Evolutionary conservation across 169 alveolate genomes (phyloP), one percentile per base, ranked within the genome.

Genomic region (Ichthyophthirius multifiliis): DNA sequence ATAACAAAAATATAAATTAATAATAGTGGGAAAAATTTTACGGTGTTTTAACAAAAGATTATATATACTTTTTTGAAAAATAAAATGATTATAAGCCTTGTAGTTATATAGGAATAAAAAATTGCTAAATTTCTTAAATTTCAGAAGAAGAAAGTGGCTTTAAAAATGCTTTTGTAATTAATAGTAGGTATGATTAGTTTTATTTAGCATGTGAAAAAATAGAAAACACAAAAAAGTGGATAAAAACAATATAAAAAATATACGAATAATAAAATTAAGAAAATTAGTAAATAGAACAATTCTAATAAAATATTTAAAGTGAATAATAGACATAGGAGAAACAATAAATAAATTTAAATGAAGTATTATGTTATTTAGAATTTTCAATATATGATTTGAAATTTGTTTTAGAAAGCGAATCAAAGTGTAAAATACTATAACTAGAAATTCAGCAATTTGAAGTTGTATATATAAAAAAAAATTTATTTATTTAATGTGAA

Each of bases 31-130:
- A 55, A 27, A 47, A 81, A 47, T 55, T 27, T 55, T 55, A 55
- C n/a, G 86, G 73, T 23, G 86, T 81, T 2, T 41, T 81, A 31
- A 67, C 82, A 35, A 76, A 82, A 27, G 80, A 71, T 4, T 74
- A 81, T 18, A 39, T 81, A n/a, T 81, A 81, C 32, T 71, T 81
- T 18, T 81, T 73, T 55, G 86, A 76, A 1, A 55, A 35, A 12
- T 62, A 76, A 18, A 81, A 81, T 34, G 80, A 74, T 10, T 10
- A 37, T 32, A 46, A 41, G 18, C 86, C 86, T 7, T 43, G 48
- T 27, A 31, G 18, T 4, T 65, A 39, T 31, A 32, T 67, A 6
- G 46, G 82, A 45, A 73, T 81, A 16, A 67, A 71, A n/a, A 71
- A 81, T 55, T 47, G 76, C 30, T 65, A 55, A 31, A 46, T 81